Evolutionary conservation across 2,329 filamentous ascomycete species (phyloP), one percentile per base, ranked within the genome.

Genomic region (Colletotrichum abscissum): DNA sequence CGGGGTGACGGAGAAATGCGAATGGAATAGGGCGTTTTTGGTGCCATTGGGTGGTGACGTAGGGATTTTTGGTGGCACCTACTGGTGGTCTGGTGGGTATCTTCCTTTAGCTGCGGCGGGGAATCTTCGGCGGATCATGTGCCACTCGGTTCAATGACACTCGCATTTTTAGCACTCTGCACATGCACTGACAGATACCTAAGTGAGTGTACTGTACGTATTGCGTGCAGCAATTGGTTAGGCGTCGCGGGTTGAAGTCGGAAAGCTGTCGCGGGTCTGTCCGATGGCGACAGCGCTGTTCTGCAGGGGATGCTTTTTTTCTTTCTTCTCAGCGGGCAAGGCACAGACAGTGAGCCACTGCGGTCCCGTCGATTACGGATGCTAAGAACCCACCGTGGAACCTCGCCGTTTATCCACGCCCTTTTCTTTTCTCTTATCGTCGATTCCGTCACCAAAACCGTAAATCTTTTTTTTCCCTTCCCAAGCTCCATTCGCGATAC

Each of bases 21-120:
- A 72, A 35, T 42, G 38, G 38, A 42, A 42, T 42, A 42, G 62
- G 57, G 14, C 30, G 60, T 24, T 46, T 16, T 42, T 42, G 38
- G 38, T 19, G 38, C 38, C 38, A 42, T 42, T 64, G 69, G 33
- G 33, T 74, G 74, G 79, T 81, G 79, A 81, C 79, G 79, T 81
- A 78, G 78, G 58, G 57, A 59, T 65, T 72, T 54, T 54, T 63
- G 42, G 42, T 35, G 4, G 26, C 24, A 19, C 24, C n/a, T n/a
- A n/a, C n/a, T n/a, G n/a, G n/a, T n/a, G n/a, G n/a, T n/a, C n/a
- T 4, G 26, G 59, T 12, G 14, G 22, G 22, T 5, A 22, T 19
- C 24, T 11, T n/a, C 16, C 12, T 26, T 12, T 49, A n/a, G 42
- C 7, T 8, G 9, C 33, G 22, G 77, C 78, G 80, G 79, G 33